phyloP scores from a whole-genome alignment of 2,329 filamentous ascomycete species.

The Cladophialophora yegresii region DNA sequence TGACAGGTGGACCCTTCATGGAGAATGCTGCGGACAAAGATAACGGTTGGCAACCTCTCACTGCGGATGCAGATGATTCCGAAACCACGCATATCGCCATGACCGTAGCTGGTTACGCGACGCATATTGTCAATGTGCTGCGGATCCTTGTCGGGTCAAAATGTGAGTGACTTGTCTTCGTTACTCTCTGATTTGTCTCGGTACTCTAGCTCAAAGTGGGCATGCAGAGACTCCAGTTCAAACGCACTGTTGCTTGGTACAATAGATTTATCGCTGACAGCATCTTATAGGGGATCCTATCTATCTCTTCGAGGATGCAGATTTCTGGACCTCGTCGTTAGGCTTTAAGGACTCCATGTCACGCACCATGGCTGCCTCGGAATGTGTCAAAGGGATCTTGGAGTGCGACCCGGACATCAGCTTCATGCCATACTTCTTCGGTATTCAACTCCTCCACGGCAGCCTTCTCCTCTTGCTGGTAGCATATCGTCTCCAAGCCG shows the following conservation, averaged over 20 bases:
- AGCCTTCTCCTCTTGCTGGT: slow-evolving; percentile 55
- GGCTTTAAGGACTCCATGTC: slow-evolving; percentile 52
- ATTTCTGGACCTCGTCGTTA: slow-evolving; percentile 53
- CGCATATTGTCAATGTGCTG: slow-evolving; percentile 53
- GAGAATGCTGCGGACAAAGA: slow-evolving; percentile 22
- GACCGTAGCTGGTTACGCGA: slow-evolving; percentile 53
- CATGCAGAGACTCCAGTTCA: not conserved
- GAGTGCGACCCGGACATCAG: slow-evolving; percentile 53
- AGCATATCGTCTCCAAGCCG: slow-evolving; percentile 51
- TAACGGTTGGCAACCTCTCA: slow-evolving; percentile 12
- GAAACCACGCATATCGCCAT: slow-evolving; percentile 42
- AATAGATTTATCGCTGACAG: not conserved
- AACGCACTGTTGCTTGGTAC: not conserved
- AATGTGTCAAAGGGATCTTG: slow-evolving; percentile 52
- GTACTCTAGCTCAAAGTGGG: not conserved
- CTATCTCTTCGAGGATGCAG: slow-evolving; percentile 53
- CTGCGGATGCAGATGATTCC: slow-evolving; percentile 24
- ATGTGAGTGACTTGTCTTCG: slow-evolving; percentile 37
- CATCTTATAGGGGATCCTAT: slow-evolving; percentile 46
- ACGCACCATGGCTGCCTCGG: slow-evolving; percentile 52
- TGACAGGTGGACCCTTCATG: slow-evolving; percentile 27
- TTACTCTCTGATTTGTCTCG: not conserved
- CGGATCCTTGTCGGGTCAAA: slow-evolving; percentile 54
- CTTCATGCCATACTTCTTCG: slow-evolving; percentile 58
- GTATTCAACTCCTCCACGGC: slow-evolving; percentile 56